Base-by-base conservation (phyloP, 495 filamentous ascomycete species). In the Penicillium bovifimosum region DNA sequence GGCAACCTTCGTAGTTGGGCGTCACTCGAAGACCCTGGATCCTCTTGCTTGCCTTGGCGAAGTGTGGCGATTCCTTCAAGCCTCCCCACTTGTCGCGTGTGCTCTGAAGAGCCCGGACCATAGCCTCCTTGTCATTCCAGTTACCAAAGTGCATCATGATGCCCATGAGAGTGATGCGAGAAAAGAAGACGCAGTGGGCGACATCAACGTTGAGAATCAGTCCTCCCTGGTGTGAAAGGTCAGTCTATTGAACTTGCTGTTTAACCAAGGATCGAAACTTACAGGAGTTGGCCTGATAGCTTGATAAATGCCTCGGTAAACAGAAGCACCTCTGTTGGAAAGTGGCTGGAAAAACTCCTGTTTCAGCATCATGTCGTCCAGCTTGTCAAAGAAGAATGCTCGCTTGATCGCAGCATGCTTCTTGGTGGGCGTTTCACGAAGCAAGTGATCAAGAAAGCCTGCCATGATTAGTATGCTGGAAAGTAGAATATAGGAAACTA, bases 361-460 rank as follows among this genome's bases (percentile, higher is more conserved):
- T 3, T 39, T 45, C 16, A 53, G 26, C 28, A 54, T 20, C 13
- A 73, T 65, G 5, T 76, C 64, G 9, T 58, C 63, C 44, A 58
- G 40, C 47, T 74, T 57, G 53, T 72, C 47, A 59, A 64, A 64
- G 64, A 91, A 95, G 71, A 93, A 95, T 1, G 81, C 86, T 18
- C 89, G 86, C 65, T 86, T 90, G 60, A 95, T 82, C 1, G 78
- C 70, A 1, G 80, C 76, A 60, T 84, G 84, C 6, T 73, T 66
- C 53, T 78, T 72, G 0, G 82, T 82, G 0, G 93, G 90, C 2
- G 63, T 69, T 68, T 95, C 84, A 10, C 92, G 89, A 33, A 98
- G 68, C 16, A 89, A 71, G 63, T 98, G 93, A 54, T 98, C 92
- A 2, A 97, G 72, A 67, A 96, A 95, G 64, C 86, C 80, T 76